phyloP scores from a whole-genome alignment of 352 stramenopile genomes.

The Thraustotheca clavata region DNA sequence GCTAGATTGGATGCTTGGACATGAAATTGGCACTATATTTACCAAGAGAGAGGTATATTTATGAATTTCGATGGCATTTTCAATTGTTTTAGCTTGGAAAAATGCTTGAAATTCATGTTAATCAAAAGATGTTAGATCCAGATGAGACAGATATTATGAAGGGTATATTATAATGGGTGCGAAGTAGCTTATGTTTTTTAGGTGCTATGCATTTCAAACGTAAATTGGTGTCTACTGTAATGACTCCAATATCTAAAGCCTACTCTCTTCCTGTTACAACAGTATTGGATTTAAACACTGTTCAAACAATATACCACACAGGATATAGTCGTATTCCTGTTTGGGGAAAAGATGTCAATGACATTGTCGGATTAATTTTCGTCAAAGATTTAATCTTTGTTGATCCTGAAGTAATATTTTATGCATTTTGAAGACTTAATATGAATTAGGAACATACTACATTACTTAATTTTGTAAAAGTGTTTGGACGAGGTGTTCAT shows the following conservation, averaged over 20 bases:
- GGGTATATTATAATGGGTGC: conserved; percentile 67
- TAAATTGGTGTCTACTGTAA: conserved; percentile 83
- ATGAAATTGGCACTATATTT: conserved; percentile 95
- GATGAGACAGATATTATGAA: conserved; percentile 95
- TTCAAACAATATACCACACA: conserved; percentile 80
- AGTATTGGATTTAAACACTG: conserved; percentile 39
- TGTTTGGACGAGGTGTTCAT: conserved; percentile 60
- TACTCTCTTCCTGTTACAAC: conserved; percentile 33
- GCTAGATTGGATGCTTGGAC: conserved; percentile 89
- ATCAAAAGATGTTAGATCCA: conserved; percentile 84
- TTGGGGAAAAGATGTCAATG: conserved; percentile 93
- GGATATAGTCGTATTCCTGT: conserved; percentile 94
- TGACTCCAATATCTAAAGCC: conserved; percentile 85
- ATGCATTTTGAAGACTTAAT: background rate
- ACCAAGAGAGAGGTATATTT: conserved; percentile 42
- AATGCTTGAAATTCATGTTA: conserved; percentile 95
- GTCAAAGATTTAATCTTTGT: conserved; percentile 90
- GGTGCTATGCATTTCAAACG: conserved; percentile 59
- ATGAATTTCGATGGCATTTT: background rate
- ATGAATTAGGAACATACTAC: conserved; percentile 35
- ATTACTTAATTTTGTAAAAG: conserved; percentile 88
- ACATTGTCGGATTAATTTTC: conserved; percentile 93
- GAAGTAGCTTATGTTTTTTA: conserved; percentile 28
- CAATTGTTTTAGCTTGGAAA: conserved; percentile 83
- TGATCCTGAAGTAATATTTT: conserved; percentile 34